Evolutionary conservation across 257 asterid genomes (phyloP).

Genomic region (Mitragyna speciosa): DNA sequence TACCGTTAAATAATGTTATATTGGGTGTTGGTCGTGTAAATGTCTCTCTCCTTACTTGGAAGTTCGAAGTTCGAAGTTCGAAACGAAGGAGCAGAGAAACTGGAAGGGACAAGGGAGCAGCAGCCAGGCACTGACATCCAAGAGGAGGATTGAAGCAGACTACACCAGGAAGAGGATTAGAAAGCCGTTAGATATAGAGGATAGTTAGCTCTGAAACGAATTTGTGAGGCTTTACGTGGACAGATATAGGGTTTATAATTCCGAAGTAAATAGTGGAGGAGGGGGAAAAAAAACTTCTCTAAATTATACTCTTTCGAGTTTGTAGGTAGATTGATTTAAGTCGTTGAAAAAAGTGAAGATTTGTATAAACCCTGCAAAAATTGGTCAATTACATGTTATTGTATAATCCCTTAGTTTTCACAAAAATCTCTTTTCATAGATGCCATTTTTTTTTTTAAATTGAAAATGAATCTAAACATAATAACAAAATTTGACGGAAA

Average conservation of each 20-base stretch:
- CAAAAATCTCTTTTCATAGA: not conserved
- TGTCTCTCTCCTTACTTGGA: not conserved
- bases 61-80: not conserved
- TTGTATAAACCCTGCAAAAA: not conserved
- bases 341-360: too few relatives aligned
- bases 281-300: not conserved
- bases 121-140: not conserved
- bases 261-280: not conserved
- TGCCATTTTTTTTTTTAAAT: not conserved
- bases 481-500: not conserved
- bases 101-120: not conserved
- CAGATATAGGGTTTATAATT: not conserved
- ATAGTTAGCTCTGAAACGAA: not conserved
- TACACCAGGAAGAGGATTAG: not conserved
- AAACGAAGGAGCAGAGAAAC: not conserved
- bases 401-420: not conserved
- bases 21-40: not conserved
- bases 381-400: not conserved
- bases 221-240: not conserved
- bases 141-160: slow-evolving; percentile 7
- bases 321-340: too few relatives aligned
- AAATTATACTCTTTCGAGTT: too few relatives aligned
- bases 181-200: slow-evolving; percentile 1
- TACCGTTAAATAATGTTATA: slow-evolving; percentile 8
- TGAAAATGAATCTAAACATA: not conserved